Evolutionary conservation across 2,329 filamentous ascomycete genomes (phyloP), one percentile per base, ranked within the genome.

Genomic region (Fonsecaea multimorphosa): DNA sequence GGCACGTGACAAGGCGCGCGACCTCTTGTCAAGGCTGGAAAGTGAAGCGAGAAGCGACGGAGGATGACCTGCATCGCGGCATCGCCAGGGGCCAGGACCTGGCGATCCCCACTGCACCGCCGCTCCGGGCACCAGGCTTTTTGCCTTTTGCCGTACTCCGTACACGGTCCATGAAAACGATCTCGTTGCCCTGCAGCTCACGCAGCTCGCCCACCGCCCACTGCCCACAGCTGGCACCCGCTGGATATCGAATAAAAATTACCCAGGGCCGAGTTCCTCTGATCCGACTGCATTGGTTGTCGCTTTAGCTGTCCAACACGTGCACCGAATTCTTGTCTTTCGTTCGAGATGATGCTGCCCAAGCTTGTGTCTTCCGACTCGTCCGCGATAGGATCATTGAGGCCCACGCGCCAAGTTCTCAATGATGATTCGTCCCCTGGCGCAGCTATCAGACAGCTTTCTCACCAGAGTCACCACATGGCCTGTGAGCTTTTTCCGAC

Each of bases 1-100:
- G 12, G 63, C 68, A 66, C 68, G 68, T 64, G 65, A 64, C 40
- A 56, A 44, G 40, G 67, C 64, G 22, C 29, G 31, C 22, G 61
- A 62, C 27, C 52, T 64, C 19, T 27, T 69, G 2, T 38, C 51
- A 27, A 56, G 44, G 44, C 38, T 69, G 56, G 53, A 61, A 61
- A 44, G 63, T 59, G 32, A 49, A 34, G 40, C 67, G 58, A 49
- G 52, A 60, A 40, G 32, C 34, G 54, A 55, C 27, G 53, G 54
- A 40, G 57, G 56, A 62, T 61, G 57, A 62, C 58, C 44, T 57
- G 49, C 65, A 58, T 66, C 36, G 34, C 19, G 29, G n/a, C n/a
- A n/a, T n/a, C n/a, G n/a, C 32, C 36, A 31, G 16, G 44, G 58
- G n/a, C n/a, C 46, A 24, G n/a, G 36, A 27, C 22, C 54, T 22